These are phyloP conservation scores for Circinella umbellata DNA, from an alignment of 371 early-diverging fungal genomes.

Conservation along the genomic window DNA sequence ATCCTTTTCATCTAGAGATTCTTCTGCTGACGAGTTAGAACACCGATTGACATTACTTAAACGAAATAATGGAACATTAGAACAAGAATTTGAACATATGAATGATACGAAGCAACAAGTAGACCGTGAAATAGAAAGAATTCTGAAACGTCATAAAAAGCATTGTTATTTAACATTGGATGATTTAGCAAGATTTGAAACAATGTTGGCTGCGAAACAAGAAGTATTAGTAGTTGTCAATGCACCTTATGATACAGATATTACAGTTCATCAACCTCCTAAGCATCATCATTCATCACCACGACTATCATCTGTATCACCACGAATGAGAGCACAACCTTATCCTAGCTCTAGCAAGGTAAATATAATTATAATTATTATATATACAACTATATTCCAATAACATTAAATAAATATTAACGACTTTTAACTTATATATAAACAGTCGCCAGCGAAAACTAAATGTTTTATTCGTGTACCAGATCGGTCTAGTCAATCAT, in stretches of 20 bases:
- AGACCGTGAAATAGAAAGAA: constrained; percentile 37
- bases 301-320: constrained; percentile 2
- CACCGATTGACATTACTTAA: constrained; percentile 31
- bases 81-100: constrained; percentile 35
- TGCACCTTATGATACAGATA: constrained; percentile 44
- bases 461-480: constrained; percentile 43
- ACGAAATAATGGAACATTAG: constrained; percentile 31
- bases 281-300: not conserved
- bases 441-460: constrained; percentile 9
- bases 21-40: constrained; percentile 27
- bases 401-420: no score
- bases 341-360: constrained; percentile 8
- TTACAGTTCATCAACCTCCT: constrained; percentile 33
- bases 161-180: constrained; percentile 47
- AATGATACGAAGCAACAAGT: constrained; percentile 31
- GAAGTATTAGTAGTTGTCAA: constrained; percentile 41
- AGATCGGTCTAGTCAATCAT: constrained; percentile 29
- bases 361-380: not conserved
- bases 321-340: not conserved
- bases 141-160: constrained; percentile 29
- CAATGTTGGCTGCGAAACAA: constrained; percentile 30
- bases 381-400: no score
- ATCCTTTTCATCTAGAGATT: constrained; percentile 8
- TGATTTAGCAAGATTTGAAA: constrained; percentile 37
- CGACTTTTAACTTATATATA: no score